Evolutionary conservation across 2,329 filamentous ascomycete species (phyloP).

Genomic region (Botrytis aclada): DNA sequence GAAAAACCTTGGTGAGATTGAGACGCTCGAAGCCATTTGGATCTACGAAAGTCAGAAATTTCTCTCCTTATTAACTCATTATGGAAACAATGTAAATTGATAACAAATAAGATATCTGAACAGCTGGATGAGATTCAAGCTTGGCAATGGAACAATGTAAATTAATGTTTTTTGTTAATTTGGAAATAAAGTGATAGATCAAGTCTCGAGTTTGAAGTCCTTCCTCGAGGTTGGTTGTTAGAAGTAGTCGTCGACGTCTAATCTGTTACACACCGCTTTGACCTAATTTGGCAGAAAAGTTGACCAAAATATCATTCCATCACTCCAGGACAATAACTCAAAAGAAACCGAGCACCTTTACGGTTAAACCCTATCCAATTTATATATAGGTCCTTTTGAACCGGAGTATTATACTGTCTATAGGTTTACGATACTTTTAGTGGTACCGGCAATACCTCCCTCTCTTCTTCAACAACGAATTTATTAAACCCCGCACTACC

Average conservation of each 20-base stretch:
- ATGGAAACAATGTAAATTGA: background rate
- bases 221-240: background rate
- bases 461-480: background rate
- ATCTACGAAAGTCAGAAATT: background rate
- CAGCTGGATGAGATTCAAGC: background rate
- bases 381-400: background rate
- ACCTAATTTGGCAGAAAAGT: constrained; percentile 5
- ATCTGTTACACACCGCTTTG: background rate
- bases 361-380: background rate
- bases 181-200: constrained; percentile 3
- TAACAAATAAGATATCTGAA: background rate
- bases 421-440: background rate
- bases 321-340: background rate
- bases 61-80: background rate
- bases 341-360: background rate
- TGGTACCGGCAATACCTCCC: background rate
- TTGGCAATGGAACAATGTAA: background rate
- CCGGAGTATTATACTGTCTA: background rate
- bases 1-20: background rate
- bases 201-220: background rate
- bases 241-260: background rate
- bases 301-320: constrained; percentile 7
- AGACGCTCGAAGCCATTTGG: background rate
- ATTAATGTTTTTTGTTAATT: background rate
- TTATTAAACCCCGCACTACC: background rate